These are phyloP conservation scores for Tuctoria greenei DNA, from an alignment of 176 grass and related monocot genomes.

Conservation along the genomic window DNA sequence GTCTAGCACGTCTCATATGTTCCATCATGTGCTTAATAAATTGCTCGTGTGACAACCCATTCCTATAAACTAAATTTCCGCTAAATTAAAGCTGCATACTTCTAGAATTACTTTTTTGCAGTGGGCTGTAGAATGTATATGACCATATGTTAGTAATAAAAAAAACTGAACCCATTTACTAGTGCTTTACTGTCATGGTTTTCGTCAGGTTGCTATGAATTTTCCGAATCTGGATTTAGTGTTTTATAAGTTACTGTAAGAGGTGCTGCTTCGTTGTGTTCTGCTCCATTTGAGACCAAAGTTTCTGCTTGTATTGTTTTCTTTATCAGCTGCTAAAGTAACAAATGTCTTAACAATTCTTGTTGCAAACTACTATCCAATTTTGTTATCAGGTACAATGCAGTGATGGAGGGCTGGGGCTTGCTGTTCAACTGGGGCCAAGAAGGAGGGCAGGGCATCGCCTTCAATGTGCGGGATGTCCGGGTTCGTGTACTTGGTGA, in stretches of 20 bases:
- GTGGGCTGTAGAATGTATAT: constrained; percentile 2
- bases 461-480: constrained; percentile 72
- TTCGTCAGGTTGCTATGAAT: constrained; percentile 1
- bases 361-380: background rate
- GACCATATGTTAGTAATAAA: background rate
- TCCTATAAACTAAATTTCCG: background rate
- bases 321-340: background rate
- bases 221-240: background rate
- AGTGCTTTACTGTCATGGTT: background rate
- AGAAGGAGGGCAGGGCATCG: constrained; percentile 70
- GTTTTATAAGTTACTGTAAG: background rate
- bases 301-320: background rate
- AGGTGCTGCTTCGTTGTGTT: background rate
- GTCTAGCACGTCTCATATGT: background rate
- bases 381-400: constrained; percentile 56
- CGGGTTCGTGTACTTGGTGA: constrained; percentile 66
- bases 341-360: constrained; percentile 14
- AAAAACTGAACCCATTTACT: background rate
- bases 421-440: constrained; percentile 91
- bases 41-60: background rate
- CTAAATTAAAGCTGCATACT: background rate
- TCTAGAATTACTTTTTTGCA: background rate
- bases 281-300: background rate
- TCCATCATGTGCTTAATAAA: background rate
- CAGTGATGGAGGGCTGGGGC: constrained; percentile 76